phyloP scores from a whole-genome alignment of 306 rosid genomes.

The Cucurbita moschata region DNA sequence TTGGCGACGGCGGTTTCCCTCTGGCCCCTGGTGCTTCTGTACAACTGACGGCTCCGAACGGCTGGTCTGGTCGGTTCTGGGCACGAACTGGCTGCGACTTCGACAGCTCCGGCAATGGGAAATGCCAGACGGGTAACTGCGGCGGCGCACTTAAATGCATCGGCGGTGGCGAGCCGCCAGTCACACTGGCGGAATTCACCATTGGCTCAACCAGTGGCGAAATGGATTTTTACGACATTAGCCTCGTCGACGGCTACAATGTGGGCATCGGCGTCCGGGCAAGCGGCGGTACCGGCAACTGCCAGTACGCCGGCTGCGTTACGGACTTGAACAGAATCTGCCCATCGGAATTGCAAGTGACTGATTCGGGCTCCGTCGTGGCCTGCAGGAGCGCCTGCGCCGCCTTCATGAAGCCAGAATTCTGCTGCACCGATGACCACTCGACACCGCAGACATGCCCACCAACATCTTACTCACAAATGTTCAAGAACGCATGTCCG shows the following conservation, averaged over 20 bases:
- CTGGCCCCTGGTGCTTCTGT: constrained; percentile 24
- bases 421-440: constrained; percentile 71
- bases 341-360: constrained; percentile 48
- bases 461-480: constrained; percentile 55
- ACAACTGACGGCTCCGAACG: constrained; percentile 36
- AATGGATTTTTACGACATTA: constrained; percentile 78
- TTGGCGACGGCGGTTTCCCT: constrained; percentile 52
- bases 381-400: constrained; percentile 86
- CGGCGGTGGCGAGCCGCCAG: constrained; percentile 52
- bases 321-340: constrained; percentile 45
- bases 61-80: constrained; percentile 95
- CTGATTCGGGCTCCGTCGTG: constrained; percentile 24
- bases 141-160: constrained; percentile 49
- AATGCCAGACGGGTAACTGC: constrained; percentile 56
- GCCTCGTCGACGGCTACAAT: constrained; percentile 86
- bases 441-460: constrained; percentile 62
- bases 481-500: constrained; percentile 84
- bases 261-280: constrained; percentile 63
- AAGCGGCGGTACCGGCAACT: constrained; percentile 60
- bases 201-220: constrained; percentile 10
- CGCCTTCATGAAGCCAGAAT: constrained; percentile 51
- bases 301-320: constrained; percentile 75
- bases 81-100: constrained; percentile 61
- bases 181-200: constrained; percentile 58
- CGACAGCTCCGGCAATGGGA: constrained; percentile 39